Conservation (phyloP, 2,329 filamentous ascomycete genomes). For the Ophiostoma fasciatum region DNA sequence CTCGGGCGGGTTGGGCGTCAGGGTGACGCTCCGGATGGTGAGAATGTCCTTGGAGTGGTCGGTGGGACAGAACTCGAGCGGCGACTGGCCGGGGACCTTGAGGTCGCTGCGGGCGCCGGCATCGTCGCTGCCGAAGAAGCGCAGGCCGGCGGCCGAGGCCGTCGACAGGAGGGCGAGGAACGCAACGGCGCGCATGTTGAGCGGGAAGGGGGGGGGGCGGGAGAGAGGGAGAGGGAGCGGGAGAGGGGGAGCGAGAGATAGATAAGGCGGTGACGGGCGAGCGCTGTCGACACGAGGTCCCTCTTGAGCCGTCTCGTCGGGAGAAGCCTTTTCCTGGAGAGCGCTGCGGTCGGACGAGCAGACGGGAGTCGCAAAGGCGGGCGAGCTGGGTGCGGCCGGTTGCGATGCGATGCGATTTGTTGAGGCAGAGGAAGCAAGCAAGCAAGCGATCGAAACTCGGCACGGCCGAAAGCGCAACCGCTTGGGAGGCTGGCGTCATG, state of each 20-base stretch:
- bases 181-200: no score
- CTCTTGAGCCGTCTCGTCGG: no score
- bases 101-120: conserved; percentile 35
- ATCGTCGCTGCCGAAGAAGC: conserved; percentile 31
- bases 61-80: conserved; percentile 59
- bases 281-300: neutral
- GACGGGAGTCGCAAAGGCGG: no score
- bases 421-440: no score
- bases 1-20: conserved; percentile 72
- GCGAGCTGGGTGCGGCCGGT: no score
- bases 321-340: no score
- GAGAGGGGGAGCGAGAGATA: neutral
- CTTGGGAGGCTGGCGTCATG: neutral
- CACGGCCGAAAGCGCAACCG: no score
- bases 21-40: conserved; percentile 62
- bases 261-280: neutral
- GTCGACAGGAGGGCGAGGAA: conserved; percentile 32
- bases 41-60: conserved; percentile 58
- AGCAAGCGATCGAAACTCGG: no score
- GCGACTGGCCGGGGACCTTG: conserved; percentile 72
- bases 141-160: conserved; percentile 24
- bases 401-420: no score
- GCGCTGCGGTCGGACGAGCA: no score
- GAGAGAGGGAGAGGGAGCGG: neutral
- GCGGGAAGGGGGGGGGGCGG: neutral